Conservation (phyloP, 1,284 basidiomycete species). For the Austroboletus novae-zelandiae region DNA sequence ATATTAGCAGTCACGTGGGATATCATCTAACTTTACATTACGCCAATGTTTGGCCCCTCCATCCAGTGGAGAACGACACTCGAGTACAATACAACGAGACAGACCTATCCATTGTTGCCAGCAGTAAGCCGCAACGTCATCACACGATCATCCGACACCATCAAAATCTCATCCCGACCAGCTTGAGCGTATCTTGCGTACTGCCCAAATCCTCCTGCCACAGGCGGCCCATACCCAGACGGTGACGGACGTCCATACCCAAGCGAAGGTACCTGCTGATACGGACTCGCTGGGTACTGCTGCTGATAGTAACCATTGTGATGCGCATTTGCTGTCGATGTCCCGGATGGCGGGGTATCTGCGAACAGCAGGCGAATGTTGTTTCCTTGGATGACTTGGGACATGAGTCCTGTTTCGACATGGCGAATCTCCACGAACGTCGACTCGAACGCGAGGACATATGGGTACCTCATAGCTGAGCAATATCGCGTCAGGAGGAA, state of each 20-base stretch:
- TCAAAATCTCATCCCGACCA: constrained; percentile 73
- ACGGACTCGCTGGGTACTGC: constrained; percentile 37
- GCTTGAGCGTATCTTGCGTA: constrained; percentile 43
- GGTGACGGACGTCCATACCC: constrained; percentile 34
- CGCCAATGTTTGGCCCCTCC: constrained; percentile 8
- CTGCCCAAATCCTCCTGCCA: constrained; percentile 35
- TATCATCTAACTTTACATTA: constrained; percentile 19
- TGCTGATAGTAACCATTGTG: constrained; percentile 27
- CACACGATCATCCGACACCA: constrained; percentile 79
- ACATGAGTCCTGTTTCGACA: constrained; percentile 88
- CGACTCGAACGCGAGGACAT: constrained; percentile 95
- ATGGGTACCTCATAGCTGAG: constrained; percentile 92
- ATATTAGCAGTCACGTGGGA: constrained; percentile 5
- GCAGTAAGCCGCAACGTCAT: constrained; percentile 51
- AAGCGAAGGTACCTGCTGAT: constrained; percentile 29
- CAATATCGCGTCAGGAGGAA: constrained; percentile 6
- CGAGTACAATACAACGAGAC: constrained; percentile 11
- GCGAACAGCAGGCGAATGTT: constrained; percentile 90
- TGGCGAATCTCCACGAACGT: constrained; percentile 97
- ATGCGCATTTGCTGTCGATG: constrained; percentile 40
- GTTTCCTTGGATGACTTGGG: constrained; percentile 94
- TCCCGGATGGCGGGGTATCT: constrained; percentile 88
- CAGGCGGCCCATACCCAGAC: constrained; percentile 43
- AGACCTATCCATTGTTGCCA: constrained; percentile 15
- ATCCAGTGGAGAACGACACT: constrained; percentile 15